Evolutionary conservation across 768 basidiomycete genomes (phyloP).

Genomic region (Kwoniella europaea): DNA sequence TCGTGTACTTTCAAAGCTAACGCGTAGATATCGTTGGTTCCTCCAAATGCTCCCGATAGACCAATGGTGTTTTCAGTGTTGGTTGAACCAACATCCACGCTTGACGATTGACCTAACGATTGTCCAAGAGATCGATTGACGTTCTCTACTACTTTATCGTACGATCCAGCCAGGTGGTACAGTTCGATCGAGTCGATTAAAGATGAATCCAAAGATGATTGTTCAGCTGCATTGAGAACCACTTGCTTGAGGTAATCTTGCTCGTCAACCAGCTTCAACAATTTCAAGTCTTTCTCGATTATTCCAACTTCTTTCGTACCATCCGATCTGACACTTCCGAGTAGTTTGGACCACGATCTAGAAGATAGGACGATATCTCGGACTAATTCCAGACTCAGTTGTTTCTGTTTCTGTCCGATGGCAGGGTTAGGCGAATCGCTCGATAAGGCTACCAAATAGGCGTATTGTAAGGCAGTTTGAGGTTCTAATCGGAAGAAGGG

Average conservation of each 20-base stretch:
- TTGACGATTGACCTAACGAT: constrained; percentile 67
- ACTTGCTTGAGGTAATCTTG: constrained; percentile 79
- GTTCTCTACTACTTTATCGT: constrained; percentile 81
- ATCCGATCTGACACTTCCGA: constrained; percentile 89
- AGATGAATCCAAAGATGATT: constrained; percentile 82
- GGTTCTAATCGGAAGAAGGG: constrained; percentile 92
- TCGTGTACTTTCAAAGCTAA: constrained; percentile 77
- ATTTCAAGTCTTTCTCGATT: constrained; percentile 78
- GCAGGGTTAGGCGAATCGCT: constrained; percentile 69
- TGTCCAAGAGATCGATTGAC: constrained; percentile 86
- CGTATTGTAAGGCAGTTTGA: constrained; percentile 90
- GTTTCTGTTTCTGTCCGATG: constrained; percentile 82
- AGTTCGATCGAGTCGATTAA: constrained; percentile 89
- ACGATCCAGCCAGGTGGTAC: constrained; percentile 92
- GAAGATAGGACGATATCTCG: constrained; percentile 60
- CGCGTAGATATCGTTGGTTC: constrained; percentile 66
- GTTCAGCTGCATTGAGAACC: constrained; percentile 77
- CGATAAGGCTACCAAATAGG: constrained; percentile 80
- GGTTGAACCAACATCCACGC: too few relatives aligned
- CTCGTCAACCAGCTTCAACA: constrained; percentile 72
- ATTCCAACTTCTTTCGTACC: constrained; percentile 90
- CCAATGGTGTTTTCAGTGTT: constrained; percentile 51
- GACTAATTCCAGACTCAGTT: constrained; percentile 62
- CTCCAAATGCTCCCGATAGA: constrained; percentile 56
- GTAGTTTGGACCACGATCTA: constrained; percentile 79